Percentiles rank a stretch among this genome's conserved stretches.
Conservation (phyloP, 1,139 yeast genomes). For the Blastobotrys capitulatus region DNA sequence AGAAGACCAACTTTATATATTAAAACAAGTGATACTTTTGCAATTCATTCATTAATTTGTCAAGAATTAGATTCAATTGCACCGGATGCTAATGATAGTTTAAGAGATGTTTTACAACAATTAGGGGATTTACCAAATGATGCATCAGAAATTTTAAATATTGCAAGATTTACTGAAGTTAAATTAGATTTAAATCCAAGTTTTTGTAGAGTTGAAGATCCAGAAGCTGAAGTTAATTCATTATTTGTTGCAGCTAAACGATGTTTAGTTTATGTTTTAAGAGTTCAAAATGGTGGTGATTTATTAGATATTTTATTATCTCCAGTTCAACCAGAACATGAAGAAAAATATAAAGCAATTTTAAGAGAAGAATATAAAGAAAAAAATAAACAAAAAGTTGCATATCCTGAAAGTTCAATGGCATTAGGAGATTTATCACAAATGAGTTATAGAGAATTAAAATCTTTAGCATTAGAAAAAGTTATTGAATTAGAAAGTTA, state of each 20-base stretch:
- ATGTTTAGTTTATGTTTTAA: slow-evolving; percentile 69
- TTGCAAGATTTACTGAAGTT: slow-evolving; percentile 37
- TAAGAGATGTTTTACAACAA: slow-evolving; percentile 42
- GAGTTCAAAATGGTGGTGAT: slow-evolving; percentile 71
- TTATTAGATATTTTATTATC: slow-evolving; percentile 69
- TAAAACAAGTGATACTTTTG: slow-evolving; percentile 59
- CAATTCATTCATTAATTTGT: slow-evolving; percentile 52
- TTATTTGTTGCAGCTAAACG: slow-evolving; percentile 77
- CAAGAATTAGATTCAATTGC: slow-evolving; percentile 48
- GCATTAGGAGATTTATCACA: slow-evolving; percentile 48
- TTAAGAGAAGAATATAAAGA: slow-evolving; percentile 42
- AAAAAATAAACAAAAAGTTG: slow-evolving; percentile 17
- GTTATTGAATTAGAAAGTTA: slow-evolving; percentile 68
- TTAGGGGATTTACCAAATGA: slow-evolving; percentile 41
- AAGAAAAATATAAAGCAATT: slow-evolving; percentile 52
- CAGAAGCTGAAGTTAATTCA: slow-evolving; percentile 39
- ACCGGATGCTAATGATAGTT: slow-evolving; percentile 47
- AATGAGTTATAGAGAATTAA: slow-evolving; percentile 67
- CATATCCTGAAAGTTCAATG: slow-evolving; percentile 22
- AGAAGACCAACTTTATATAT: slow-evolving; percentile 60
- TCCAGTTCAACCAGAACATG: slow-evolving; percentile 65
- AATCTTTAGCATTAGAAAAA: slow-evolving; percentile 68
- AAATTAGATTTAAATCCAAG: slow-evolving; percentile 40
- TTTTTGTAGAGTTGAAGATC: slow-evolving; percentile 36
- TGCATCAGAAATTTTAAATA: slow-evolving; percentile 39